Evolutionary conservation across 805 yeast species (phyloP).

Genomic region (Hanseniaspora taiwanica): DNA sequence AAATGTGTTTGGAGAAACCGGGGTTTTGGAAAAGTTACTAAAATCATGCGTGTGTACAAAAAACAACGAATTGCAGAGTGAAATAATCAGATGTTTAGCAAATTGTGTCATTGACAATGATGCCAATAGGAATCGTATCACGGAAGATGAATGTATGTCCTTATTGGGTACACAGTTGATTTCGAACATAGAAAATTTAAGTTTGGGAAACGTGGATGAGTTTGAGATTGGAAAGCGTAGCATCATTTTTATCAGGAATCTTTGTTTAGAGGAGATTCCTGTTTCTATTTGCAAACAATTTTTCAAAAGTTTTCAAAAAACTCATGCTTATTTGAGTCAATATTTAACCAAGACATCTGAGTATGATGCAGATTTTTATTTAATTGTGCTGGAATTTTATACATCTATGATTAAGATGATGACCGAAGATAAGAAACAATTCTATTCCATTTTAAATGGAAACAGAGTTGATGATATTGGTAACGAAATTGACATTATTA

Average conservation of each 20-base stretch:
- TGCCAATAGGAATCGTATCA: constrained; percentile 13
- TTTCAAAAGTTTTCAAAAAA: neutral
- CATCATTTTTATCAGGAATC: constrained; percentile 17
- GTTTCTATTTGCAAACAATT: neutral
- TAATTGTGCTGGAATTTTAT: neutral
- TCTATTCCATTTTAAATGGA: neutral
- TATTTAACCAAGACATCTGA: too few species aligned
- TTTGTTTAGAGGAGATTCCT: constrained; percentile 13
- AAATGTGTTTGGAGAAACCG: constrained; percentile 15
- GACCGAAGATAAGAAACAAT: neutral
- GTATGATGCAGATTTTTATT: neutral
- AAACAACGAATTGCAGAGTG: constrained; percentile 15
- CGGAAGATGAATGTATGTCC: constrained; percentile 3
- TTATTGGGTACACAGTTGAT: constrained; percentile 11
- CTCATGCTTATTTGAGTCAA: too few species aligned
- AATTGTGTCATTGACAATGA: constrained; percentile 22
- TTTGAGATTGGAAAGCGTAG: constrained; percentile 16
- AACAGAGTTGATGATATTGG: neutral
- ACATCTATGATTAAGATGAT: neutral
- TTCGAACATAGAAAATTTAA: constrained; percentile 10
- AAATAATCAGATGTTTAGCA: constrained; percentile 21
- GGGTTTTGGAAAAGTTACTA: constrained; percentile 10
- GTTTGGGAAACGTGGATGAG: constrained; percentile 2
- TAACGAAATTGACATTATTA: neutral
- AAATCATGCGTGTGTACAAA: constrained; percentile 1